Conservation (phyloP, 345 rosid species). For the Eucalyptus microcorys region DNA sequence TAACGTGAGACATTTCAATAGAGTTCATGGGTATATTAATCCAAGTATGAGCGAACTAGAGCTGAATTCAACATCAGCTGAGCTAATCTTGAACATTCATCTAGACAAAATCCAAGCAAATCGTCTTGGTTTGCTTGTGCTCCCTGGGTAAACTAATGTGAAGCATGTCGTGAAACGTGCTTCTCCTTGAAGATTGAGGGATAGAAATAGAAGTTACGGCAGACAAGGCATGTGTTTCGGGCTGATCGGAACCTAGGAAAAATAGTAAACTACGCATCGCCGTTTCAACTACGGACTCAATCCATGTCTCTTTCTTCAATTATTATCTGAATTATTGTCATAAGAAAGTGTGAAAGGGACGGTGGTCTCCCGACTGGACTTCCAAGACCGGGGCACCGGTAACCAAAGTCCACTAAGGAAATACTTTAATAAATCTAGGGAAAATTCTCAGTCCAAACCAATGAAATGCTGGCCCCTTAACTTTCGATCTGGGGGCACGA, state of each 20-base stretch:
- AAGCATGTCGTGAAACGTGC: background rate
- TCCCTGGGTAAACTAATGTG: background rate
- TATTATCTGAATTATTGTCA: background rate
- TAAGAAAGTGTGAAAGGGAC: background rate
- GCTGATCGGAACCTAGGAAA: background rate
- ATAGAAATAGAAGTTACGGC: background rate
- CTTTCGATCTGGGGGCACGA: background rate
- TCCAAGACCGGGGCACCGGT: background rate
- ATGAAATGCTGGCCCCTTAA: background rate
- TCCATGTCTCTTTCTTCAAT: background rate
- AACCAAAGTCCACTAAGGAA: background rate
- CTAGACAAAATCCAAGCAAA: background rate
- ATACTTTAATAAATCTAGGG: background rate
- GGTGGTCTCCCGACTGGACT: background rate
- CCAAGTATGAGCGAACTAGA: background rate
- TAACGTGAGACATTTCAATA: background rate
- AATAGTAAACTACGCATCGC: background rate
- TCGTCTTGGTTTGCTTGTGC: background rate
- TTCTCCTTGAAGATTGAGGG: background rate
- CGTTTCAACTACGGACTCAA: background rate
- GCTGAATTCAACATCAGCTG: background rate
- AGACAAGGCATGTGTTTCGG: background rate
- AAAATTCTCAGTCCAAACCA: background rate
- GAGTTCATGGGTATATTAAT: accelerated
- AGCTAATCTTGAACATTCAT: background rate